Conservation (phyloP, 179 eudicot species). For the Corrigiola litoralis region DNA sequence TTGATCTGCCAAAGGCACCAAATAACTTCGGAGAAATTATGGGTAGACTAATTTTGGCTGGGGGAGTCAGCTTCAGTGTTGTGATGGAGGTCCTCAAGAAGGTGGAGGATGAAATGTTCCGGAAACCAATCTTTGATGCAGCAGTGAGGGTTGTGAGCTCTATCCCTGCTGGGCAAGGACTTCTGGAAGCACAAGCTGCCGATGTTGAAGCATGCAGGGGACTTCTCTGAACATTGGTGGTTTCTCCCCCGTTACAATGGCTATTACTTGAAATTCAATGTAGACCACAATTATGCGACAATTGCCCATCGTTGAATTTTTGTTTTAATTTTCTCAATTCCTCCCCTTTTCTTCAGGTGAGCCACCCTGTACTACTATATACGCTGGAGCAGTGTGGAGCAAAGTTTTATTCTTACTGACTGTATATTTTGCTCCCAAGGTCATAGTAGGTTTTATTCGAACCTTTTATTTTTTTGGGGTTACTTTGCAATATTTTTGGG, state of each 20-base stretch:
- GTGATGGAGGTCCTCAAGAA: constrained; percentile 61
- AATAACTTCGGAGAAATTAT: constrained; percentile 74
- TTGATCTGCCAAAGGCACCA: constrained; percentile 93
- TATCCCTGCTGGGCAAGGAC: constrained; percentile 37
- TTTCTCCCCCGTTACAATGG: constrained; percentile 12
- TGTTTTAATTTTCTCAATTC: constrained; percentile 12
- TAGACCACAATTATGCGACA: constrained; percentile 14
- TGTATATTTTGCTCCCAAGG: constrained; percentile 46
- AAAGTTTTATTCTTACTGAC: constrained; percentile 27
- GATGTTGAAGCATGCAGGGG: constrained; percentile 67
- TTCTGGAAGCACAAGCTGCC: constrained; percentile 61
- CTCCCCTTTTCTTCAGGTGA: constrained; percentile 26
- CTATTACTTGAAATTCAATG: constrained; percentile 21
- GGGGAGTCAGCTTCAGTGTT: constrained; percentile 53
- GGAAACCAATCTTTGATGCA: constrained; percentile 53
- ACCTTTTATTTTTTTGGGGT: not conserved
- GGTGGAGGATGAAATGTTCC: constrained; percentile 57
- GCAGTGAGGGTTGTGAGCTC: constrained; percentile 38
- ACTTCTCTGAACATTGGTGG: constrained; percentile 37
- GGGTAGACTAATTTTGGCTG: constrained; percentile 55
- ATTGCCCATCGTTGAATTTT: constrained; percentile 18
- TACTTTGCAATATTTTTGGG: constrained; percentile 20
- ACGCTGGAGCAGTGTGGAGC: constrained; percentile 32
- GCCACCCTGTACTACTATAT: constrained; percentile 34
- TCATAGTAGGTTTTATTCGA: constrained; percentile 29